Evolutionary conservation across 441 rosid species (phyloP).

Genomic region (Adansonia grandidieri): DNA sequence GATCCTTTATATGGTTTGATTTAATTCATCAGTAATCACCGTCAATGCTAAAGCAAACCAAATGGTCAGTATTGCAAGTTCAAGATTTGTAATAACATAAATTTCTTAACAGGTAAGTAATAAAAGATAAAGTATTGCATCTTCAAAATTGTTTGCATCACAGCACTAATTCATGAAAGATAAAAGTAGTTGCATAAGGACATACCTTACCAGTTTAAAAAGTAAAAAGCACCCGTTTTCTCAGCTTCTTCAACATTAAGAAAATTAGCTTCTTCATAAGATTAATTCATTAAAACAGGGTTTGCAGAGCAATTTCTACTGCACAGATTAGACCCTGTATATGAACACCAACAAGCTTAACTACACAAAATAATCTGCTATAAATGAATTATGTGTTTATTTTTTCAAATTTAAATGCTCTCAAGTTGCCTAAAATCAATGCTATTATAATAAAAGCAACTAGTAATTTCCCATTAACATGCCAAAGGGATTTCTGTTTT

Average conservation of each 20-base stretch:
- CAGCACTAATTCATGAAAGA: background rate
- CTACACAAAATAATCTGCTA: background rate
- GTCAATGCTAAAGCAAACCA: background rate
- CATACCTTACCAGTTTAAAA: background rate
- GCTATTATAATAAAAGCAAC: background rate
- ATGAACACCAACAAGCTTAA: background rate
- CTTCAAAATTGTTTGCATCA: background rate
- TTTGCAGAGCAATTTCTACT: conserved; percentile 10
- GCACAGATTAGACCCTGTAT: background rate
- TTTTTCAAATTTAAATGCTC: background rate
- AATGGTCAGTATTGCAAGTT: background rate
- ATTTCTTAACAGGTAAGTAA: background rate
- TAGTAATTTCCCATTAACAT: background rate
- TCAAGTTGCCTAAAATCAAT: conserved; percentile 9
- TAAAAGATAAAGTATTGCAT: background rate
- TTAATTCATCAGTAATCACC: background rate
- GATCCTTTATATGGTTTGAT: background rate
- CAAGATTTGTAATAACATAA: background rate
- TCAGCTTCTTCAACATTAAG: background rate
- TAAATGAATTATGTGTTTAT: background rate
- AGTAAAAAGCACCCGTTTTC: background rate
- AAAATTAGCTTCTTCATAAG: conserved; percentile 10
- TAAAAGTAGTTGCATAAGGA: background rate
- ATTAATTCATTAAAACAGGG: conserved; percentile 15
- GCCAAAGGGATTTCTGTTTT: conserved; percentile 68